phyloP scores from a whole-genome alignment of 2,329 filamentous ascomycete species.

The Sordariomycetes sp. region DNA sequence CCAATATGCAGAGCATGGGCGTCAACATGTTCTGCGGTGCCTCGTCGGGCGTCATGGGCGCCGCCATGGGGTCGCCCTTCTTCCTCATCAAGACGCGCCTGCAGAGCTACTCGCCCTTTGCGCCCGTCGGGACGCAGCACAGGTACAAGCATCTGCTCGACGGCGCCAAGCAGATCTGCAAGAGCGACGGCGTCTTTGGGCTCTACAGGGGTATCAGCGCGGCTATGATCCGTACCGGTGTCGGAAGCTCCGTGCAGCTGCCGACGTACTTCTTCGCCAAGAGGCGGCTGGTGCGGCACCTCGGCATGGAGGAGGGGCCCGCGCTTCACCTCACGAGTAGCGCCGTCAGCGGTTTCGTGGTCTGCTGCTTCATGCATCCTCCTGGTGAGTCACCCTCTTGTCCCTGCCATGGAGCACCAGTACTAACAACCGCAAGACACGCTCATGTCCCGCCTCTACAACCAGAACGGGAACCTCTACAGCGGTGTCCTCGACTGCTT shows the following conservation, averaged over 20 bases:
- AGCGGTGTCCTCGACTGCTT: constrained; percentile 85
- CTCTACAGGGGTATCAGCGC: constrained; percentile 84
- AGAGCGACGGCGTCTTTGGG: constrained; percentile 61
- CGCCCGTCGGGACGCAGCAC: constrained; percentile 95
- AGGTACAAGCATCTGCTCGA: constrained; percentile 76
- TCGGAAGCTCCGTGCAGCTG: constrained; percentile 89
- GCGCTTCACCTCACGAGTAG: constrained; percentile 82
- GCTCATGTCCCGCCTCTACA: constrained; percentile 97
- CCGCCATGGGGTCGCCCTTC: constrained; percentile 87
- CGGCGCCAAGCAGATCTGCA: constrained; percentile 69
- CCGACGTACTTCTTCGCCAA: constrained; percentile 99
- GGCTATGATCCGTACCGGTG: constrained; percentile 91
- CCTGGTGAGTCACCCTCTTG: constrained; percentile 50
- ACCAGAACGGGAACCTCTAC: constrained; percentile 97
- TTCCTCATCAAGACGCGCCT: constrained; percentile 96
- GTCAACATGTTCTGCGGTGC: constrained; percentile 94
- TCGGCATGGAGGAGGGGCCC: constrained; percentile 83
- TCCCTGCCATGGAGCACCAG: not conserved
- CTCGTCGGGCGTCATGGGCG: constrained; percentile 77
- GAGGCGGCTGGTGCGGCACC: constrained; percentile 64
- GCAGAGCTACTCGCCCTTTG: constrained; percentile 84
- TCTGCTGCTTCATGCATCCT: constrained; percentile 96
- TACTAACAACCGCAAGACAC: constrained; percentile 44
- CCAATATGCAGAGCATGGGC: constrained; percentile 66
- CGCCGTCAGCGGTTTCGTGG: constrained; percentile 83